Evolutionary conservation across 1,284 basidiomycete species (phyloP).

Genomic region (Cryptococcus wingfieldii): DNA sequence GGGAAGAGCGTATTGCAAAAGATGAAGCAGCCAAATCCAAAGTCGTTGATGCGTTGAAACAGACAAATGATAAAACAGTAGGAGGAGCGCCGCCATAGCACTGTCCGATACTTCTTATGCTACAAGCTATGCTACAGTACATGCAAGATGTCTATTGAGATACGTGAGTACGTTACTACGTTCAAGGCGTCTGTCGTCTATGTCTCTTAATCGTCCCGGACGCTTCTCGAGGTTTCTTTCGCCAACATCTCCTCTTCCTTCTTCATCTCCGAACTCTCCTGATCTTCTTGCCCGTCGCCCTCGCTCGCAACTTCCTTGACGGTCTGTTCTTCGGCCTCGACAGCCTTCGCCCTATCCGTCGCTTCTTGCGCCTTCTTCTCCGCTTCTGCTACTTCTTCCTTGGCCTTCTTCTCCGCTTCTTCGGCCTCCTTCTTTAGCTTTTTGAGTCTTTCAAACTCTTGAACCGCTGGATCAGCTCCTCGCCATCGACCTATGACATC

Average conservation of each 20-base stretch:
- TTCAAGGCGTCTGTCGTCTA: no score
- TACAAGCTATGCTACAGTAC: constrained; percentile 3
- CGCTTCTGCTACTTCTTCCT: constrained; percentile 6
- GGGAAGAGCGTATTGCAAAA: constrained; percentile 14
- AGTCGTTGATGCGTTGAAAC: constrained; percentile 3
- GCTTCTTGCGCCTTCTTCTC: constrained; percentile 4
- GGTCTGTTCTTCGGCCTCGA: not conserved
- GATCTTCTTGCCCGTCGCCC: not conserved
- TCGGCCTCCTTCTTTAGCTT: constrained; percentile 28
- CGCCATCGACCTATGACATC: constrained; percentile 26
- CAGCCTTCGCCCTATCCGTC: constrained; percentile 2
- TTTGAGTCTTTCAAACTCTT: constrained; percentile 27
- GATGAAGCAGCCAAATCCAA: constrained; percentile 1
- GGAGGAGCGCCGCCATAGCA: not conserved
- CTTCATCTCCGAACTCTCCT: not conserved
- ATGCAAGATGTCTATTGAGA: not conserved
- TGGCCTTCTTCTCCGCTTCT: constrained; percentile 15
- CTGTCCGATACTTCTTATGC: not conserved
- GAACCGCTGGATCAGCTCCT: constrained; percentile 26
- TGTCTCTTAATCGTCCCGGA: no score
- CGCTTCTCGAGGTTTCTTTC: not conserved
- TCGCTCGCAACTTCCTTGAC: not conserved
- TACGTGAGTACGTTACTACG: no score
- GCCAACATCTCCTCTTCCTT: not conserved
- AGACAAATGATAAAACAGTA: not conserved